Evolutionary conservation across 1,139 yeast species (phyloP).

Genomic region (Saccharomyces uvarum): DNA sequence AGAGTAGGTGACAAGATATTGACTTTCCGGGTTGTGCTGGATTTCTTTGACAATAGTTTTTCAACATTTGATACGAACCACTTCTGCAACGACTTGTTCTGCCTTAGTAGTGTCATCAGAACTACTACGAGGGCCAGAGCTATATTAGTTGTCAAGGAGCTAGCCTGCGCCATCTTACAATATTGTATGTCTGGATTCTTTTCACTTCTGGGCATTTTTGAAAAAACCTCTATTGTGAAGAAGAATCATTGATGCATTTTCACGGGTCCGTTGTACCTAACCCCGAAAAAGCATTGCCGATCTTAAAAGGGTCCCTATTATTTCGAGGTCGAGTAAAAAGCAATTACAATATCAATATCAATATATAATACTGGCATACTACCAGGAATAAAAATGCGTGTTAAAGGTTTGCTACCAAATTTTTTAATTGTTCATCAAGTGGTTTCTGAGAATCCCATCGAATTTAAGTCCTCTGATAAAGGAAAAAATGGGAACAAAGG

Average conservation of each 20-base stretch:
- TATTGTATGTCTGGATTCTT: background rate
- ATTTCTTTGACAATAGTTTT: background rate
- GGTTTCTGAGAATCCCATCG: conserved; percentile 6
- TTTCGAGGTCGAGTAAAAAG: background rate
- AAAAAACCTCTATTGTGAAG: background rate
- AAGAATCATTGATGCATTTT: background rate
- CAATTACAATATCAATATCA: background rate
- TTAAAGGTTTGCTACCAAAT: conserved; percentile 1
- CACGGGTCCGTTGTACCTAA: background rate
- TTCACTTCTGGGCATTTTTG: background rate
- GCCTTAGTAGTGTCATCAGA: conserved; percentile 18
- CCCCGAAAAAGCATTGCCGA: background rate
- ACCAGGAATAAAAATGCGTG: background rate
- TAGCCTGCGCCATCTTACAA: background rate
- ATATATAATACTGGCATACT: background rate
- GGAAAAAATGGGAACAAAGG: conserved; percentile 2
- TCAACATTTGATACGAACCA: conserved; percentile 16
- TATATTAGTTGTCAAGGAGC: background rate
- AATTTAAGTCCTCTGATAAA: conserved; percentile 6
- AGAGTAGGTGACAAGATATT: background rate
- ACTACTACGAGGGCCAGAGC: background rate
- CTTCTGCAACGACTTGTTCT: conserved; percentile 15
- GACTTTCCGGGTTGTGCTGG: background rate
- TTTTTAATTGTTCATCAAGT: conserved; percentile 10
- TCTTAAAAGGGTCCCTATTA: background rate